Percentiles rank a stretch among this genome's conserved stretches.
Evolutionary conservation across 768 basidiomycete species (phyloP).

Genomic region (Leccinum broughii): DNA sequence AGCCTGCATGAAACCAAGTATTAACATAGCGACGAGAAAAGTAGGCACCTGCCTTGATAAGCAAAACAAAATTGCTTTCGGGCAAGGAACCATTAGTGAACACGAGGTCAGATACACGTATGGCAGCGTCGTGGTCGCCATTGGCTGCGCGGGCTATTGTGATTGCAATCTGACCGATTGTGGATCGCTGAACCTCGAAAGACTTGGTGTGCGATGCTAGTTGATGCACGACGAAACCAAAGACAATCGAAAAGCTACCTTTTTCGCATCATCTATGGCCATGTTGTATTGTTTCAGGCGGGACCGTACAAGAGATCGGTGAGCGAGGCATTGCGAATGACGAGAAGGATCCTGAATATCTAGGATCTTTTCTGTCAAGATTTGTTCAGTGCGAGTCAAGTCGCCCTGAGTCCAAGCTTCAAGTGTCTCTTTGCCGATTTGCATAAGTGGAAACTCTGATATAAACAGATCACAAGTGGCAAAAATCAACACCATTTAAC

Average conservation of each 20-base stretch:
- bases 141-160: background rate
- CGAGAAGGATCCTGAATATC: background rate
- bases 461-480: background rate
- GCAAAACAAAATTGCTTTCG: constrained; percentile 10
- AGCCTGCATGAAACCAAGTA: background rate
- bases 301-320: background rate
- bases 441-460: background rate
- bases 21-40: background rate
- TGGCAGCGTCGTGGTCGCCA: constrained; percentile 5
- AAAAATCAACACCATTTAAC: accelerated
- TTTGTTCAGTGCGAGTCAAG: background rate
- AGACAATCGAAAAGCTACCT: background rate
- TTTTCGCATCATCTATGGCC: constrained; percentile 6
- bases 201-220: background rate
- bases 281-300: background rate
- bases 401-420: background rate
- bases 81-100: background rate
- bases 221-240: background rate
- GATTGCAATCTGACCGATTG: constrained; percentile 10
- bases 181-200: constrained; percentile 2
- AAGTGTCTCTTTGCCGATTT: background rate
- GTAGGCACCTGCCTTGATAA: constrained; percentile 9
- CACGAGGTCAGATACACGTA: constrained; percentile 7
- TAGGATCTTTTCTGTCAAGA: background rate
- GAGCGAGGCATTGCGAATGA: background rate